Conservation (phyloP, 352 stramenopile genomes). For the Blastocystis sp. region DNA sequence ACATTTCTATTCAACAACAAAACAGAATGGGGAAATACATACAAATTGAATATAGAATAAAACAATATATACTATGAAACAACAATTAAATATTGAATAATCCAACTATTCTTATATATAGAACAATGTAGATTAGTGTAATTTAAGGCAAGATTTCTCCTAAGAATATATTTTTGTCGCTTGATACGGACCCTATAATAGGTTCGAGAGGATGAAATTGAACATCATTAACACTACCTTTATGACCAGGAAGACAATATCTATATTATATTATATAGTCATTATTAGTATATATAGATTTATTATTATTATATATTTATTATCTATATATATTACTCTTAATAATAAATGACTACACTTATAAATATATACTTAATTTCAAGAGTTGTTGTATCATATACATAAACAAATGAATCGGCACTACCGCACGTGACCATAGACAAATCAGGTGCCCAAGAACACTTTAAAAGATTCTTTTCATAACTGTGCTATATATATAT, state of each 20-base stretch:
- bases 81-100: too few species aligned
- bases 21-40: too few species aligned
- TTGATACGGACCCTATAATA: slow-evolving; percentile 60
- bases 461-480: slow-evolving; percentile 57
- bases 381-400: slow-evolving; percentile 52
- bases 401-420: slow-evolving; percentile 59
- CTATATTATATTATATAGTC: slow-evolving; percentile 50
- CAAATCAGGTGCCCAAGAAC: slow-evolving; percentile 58
- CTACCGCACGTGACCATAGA: slow-evolving; percentile 54
- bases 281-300: too few species aligned
- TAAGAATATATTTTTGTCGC: slow-evolving; percentile 51
- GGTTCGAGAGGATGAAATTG: slow-evolving; percentile 53
- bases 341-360: too few species aligned
- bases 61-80: too few species aligned
- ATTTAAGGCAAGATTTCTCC: slow-evolving; percentile 26
- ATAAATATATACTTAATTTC: slow-evolving; percentile 36
- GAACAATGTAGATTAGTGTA: too few species aligned
- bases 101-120: too few species aligned
- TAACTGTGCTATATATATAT: slow-evolving; percentile 50
- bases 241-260: slow-evolving; percentile 59
- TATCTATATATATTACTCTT: too few species aligned
- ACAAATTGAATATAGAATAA: too few species aligned
- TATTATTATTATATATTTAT: too few species aligned
- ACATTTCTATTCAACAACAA: too few species aligned
- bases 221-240: slow-evolving; percentile 59